Evolutionary conservation across 371 early-diverging fungal genomes (phyloP), one percentile per base, ranked within the genome.

Genomic region (Conidiobolus incongruus): DNA sequence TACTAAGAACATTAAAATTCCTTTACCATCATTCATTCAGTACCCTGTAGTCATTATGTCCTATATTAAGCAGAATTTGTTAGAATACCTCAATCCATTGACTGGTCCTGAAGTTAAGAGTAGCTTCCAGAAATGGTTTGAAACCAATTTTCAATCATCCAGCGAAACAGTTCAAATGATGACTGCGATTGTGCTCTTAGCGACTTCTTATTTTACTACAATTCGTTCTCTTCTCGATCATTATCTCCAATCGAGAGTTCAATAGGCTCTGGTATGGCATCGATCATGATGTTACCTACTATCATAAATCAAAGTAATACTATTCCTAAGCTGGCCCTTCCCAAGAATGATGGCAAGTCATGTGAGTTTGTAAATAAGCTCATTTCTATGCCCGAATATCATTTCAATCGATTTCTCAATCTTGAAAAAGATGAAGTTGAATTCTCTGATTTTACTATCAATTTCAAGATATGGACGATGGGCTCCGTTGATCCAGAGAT

Each of bases 231-330:
- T 15, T 47, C 62, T 8, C 52, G 67, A 10, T 42, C 60, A 1
- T 59, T 63, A 23, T 54, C 75, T 0, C 54, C 64, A 0, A 55
- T 75, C n/a, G 83, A 83, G 45, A 45, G 63, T 16, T 54, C 52
- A 2, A 65, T 81, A 19, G 83, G 83, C 0, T 61, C 71, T 48
- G 87, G 87, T 17, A 62, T 80, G 8, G 75, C 74, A 0, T 72
- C 73, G 20, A 54, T 80, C 8, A 46, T 79, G 15, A 37, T 75
- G 1, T 63, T 72, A 36, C 54, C 55, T 0, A 45, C 21, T 11
- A 35, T 56, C 2, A 51, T 59, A 20, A 39, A 44, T 29, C 65
- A 70, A 1, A 53, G 60, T 12, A 47, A 49, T 4, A 55, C 63
- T 42, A 44, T 60, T 24, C 50, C 54, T 6, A 46, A 51, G 11